Base-by-base conservation (phyloP, 176 grass and related monocot species). In the Carex scoparia region DNA sequence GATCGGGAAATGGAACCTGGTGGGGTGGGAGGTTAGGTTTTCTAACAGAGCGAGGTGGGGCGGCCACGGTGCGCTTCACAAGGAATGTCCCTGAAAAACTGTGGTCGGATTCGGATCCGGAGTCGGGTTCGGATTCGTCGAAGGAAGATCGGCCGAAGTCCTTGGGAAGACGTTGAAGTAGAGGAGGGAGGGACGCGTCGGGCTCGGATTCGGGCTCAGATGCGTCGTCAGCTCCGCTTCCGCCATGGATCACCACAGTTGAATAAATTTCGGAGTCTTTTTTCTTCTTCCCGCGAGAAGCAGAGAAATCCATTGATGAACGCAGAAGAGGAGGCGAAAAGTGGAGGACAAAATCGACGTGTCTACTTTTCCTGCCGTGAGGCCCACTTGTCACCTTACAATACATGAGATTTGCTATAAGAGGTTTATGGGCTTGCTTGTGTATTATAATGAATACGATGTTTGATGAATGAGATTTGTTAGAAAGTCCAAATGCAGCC, bases 141-240 rank as follows among this genome's bases (percentile, higher is more conserved):
- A 94, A 93, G 69, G 91, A 91, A 42, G 88, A 88, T 23, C 91
- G 91, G 65, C 96, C 96, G 81, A 99, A 99, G 90, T 99, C 96
- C 91, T 99, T 99, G 81, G 96, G 96, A 31, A 99, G 85, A 80
- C 96, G 96, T 88, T 99, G 93, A 85, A 99, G 91, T 85, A 99
- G 96, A 60, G 96, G 96, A 84, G 96, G 96, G 84, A 99, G 96
- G 19, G 91, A 94, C 11, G 93, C 84, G 10, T 86, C 87, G 37
- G 85, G 90, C 9, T 68, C 86, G 10, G 83, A 77, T 16, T 79
- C 79, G 35, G 82, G 69, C 0, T 60, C 61, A 38, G 79, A 27
- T 32, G 65, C 86, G 14, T 89, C 86, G 14, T 88, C 85, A 48
- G 65, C 86, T 58, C 79, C 88, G 44, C 10, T 84, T 58, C 79